Conservation (phyloP, 2,329 filamentous ascomycete genomes). For the Cladosporium sphaerospermum region DNA sequence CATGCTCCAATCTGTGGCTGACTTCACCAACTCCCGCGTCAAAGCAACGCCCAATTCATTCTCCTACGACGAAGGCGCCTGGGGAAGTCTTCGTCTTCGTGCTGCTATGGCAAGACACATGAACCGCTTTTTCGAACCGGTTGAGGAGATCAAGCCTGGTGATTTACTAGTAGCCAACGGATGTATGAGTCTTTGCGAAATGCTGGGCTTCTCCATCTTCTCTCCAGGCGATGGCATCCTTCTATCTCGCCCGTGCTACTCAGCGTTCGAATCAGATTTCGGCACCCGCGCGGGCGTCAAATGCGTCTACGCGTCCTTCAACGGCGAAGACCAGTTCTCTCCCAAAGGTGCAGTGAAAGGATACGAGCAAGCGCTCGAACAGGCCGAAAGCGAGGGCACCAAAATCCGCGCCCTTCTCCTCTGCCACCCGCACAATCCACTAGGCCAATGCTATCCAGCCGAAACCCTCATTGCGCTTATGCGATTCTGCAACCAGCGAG, state of each 20-base stretch:
- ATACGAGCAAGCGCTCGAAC: conserved; percentile 34
- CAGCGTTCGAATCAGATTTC: conserved; percentile 45
- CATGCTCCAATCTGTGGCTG: conserved; percentile 12
- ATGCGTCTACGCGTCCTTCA: conserved; percentile 35
- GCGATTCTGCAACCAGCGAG: conserved; percentile 26
- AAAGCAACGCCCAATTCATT: conserved; percentile 3
- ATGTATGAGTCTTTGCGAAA: conserved; percentile 37
- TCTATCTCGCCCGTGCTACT: conserved; percentile 42
- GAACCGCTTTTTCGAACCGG: conserved; percentile 36
- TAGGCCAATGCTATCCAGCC: conserved; percentile 27
- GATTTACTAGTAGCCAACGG: conserved; percentile 39
- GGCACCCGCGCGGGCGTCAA: conserved; percentile 37
- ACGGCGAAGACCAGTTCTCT: conserved; percentile 34
- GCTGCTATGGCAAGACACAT: conserved; percentile 37
- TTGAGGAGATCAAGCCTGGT: conserved; percentile 28
- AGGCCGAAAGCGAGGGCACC: conserved; percentile 29
- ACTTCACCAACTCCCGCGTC: conserved; percentile 6
- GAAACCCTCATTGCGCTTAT: conserved; percentile 22
- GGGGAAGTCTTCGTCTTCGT: conserved; percentile 35
- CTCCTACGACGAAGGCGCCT: conserved; percentile 36
- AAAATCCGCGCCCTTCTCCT: conserved; percentile 38
- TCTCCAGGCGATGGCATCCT: conserved; percentile 43
- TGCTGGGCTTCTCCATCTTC: conserved; percentile 38
- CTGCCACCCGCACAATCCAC: conserved; percentile 42
- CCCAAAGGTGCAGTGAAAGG: conserved; percentile 23